phyloP scores from a whole-genome alignment of 2,329 filamentous ascomycete species.

The Colletotrichum echinochloae region DNA sequence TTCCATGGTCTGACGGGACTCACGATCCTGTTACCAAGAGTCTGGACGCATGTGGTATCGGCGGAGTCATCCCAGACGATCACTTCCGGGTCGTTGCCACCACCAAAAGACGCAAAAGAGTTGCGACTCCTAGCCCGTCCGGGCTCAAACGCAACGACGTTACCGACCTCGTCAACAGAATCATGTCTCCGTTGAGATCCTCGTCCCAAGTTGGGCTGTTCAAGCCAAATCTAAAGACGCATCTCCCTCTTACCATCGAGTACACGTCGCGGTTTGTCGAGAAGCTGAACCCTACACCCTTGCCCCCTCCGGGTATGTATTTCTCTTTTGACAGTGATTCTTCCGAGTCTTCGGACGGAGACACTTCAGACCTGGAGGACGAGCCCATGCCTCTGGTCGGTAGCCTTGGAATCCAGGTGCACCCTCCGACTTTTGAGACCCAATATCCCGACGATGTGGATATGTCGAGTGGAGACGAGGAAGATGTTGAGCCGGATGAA shows the following conservation, averaged over 20 bases:
- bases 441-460: slow-evolving; percentile 55
- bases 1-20: slow-evolving; percentile 58
- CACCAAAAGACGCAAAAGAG: slow-evolving; percentile 57
- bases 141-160: slow-evolving; percentile 46
- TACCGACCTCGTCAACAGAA: slow-evolving; percentile 55
- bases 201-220: slow-evolving; percentile 47
- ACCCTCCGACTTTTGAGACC: slow-evolving; percentile 54
- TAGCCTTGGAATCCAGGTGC: slow-evolving; percentile 48
- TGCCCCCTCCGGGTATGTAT: slow-evolving; percentile 66
- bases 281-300: slow-evolving; percentile 58
- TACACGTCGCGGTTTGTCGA: slow-evolving; percentile 59
- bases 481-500: slow-evolving; percentile 44
- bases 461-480: slow-evolving; percentile 54
- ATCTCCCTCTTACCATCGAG: slow-evolving; percentile 53
- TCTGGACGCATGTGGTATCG: slow-evolving; percentile 69
- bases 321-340: slow-evolving; percentile 60
- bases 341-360: slow-evolving; percentile 47
- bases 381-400: slow-evolving; percentile 45
- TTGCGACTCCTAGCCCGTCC: slow-evolving; percentile 22
- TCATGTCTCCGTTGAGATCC: slow-evolving; percentile 57
- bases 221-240: slow-evolving; percentile 9
- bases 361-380: slow-evolving; percentile 46
- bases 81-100: slow-evolving; percentile 70
- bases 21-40: slow-evolving; percentile 54
- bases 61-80: slow-evolving; percentile 71